Percentiles rank a stretch among this genome's conserved stretches.
Evolutionary conservation across 345 rosid species (phyloP).

Genomic region (Syzygium grande): DNA sequence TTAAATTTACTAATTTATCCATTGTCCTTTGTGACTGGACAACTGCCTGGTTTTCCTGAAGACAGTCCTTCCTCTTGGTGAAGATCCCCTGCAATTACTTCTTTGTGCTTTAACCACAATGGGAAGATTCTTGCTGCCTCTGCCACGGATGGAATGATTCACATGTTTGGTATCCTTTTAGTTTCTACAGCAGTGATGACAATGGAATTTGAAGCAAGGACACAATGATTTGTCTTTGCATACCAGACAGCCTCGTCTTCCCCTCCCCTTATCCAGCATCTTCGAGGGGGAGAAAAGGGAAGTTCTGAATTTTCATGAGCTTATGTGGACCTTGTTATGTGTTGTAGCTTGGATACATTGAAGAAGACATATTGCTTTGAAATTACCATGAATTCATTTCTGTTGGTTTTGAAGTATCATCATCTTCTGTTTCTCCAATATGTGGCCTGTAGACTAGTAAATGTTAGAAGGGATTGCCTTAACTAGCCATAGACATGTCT

Average conservation of each 20-base stretch:
- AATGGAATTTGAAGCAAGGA: background rate
- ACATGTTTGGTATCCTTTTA: slow-evolving; percentile 82
- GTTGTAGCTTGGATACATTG: background rate
- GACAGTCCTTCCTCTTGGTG: slow-evolving; percentile 79
- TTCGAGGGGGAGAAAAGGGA: background rate
- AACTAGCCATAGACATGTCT: slow-evolving; percentile 55
- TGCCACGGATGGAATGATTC: slow-evolving; percentile 80
- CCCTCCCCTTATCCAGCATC: background rate
- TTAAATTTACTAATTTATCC: background rate
- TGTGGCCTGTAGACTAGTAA: background rate
- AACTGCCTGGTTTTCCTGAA: slow-evolving; percentile 34
- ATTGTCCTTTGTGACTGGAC: background rate
- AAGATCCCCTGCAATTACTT: slow-evolving; percentile 83
- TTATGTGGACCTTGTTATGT: background rate
- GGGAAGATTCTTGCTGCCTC: slow-evolving; percentile 76
- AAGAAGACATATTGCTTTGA: background rate
- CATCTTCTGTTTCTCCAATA: background rate
- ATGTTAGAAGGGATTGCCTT: slow-evolving; percentile 17
- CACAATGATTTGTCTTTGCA: background rate
- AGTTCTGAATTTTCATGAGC: background rate
- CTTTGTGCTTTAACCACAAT: slow-evolving; percentile 67
- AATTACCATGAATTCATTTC: background rate
- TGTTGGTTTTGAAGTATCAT: background rate
- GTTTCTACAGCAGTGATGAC: background rate
- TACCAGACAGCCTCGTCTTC: background rate